Conservation (phyloP, 1,139 yeast genomes). For the Suhomyces kunorum region DNA sequence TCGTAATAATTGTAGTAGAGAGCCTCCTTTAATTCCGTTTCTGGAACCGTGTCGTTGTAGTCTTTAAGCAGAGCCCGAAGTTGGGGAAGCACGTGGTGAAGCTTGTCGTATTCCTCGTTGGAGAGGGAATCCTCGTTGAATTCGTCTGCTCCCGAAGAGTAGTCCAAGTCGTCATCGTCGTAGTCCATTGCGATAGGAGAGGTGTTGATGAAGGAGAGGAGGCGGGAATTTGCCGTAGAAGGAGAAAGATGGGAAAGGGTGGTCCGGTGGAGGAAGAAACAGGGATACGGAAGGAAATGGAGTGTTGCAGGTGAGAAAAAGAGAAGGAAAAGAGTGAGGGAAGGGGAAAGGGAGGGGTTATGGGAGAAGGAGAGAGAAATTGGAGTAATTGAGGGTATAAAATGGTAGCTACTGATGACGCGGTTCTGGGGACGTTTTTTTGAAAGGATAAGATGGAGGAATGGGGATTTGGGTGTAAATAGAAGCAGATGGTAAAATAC, state of each 20-base stretch:
- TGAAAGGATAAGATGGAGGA: neutral
- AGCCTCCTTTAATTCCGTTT: conserved; percentile 56
- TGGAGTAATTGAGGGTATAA: no score
- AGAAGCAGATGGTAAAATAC: no score
- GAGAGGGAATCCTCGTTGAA: conserved; percentile 45
- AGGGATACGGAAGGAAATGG: neutral
- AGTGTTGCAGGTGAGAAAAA: neutral
- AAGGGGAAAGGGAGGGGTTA: neutral
- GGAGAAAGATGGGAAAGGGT: neutral
- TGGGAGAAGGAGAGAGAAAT: neutral
- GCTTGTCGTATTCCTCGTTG: conserved; percentile 52
- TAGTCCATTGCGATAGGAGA: conserved; percentile 16
- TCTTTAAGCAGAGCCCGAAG: conserved; percentile 36
- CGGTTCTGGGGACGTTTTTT: no score
- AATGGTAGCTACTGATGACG: no score
- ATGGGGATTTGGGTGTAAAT: no score
- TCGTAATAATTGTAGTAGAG: conserved; percentile 64
- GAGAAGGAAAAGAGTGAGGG: neutral
- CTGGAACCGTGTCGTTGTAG: conserved; percentile 50
- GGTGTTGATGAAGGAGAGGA: neutral
- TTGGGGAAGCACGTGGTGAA: conserved; percentile 44
- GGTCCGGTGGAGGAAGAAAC: neutral
- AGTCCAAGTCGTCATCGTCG: conserved; percentile 45
- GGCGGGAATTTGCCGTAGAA: neutral
- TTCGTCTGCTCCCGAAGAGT: conserved; percentile 42